phyloP scores from a whole-genome alignment of 73 alveolate species.

The Paramecium tetraurelia region DNA sequence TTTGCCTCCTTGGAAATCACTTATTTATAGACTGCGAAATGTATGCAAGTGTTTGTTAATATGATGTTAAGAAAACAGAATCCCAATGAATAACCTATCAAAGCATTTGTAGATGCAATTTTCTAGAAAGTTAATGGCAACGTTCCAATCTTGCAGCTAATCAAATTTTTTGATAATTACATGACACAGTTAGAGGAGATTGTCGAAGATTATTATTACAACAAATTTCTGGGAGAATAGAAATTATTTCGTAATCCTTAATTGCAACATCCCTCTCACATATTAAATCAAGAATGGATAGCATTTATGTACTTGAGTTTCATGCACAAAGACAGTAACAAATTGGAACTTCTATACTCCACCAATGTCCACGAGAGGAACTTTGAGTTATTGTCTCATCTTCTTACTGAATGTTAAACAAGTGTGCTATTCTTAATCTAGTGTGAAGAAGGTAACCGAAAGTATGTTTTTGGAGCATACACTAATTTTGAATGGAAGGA shows the following conservation, averaged over 20 bases:
- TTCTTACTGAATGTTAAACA: background rate
- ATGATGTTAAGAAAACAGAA: background rate
- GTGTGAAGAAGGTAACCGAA: background rate
- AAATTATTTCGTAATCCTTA: background rate
- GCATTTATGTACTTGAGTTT: background rate
- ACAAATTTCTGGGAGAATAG: background rate
- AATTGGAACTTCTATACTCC: background rate
- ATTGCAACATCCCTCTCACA: conserved; percentile 15
- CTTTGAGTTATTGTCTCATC: background rate
- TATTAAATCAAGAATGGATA: background rate
- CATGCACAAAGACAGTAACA: background rate
- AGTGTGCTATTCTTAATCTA: background rate
- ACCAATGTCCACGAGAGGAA: background rate
- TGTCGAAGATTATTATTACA: background rate
- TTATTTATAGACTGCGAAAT: background rate
- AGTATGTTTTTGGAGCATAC: background rate
- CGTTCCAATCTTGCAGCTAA: background rate
- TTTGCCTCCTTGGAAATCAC: background rate
- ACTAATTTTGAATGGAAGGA: conserved; percentile 15
- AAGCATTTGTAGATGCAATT: conserved; percentile 19
- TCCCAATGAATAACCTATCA: background rate
- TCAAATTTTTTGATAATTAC: background rate
- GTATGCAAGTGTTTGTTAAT: background rate
- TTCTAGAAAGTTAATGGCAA: background rate
- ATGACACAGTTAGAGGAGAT: background rate